Conservation (phyloP, 208 protist genomes). For the Wallacemonas sp. region DNA sequence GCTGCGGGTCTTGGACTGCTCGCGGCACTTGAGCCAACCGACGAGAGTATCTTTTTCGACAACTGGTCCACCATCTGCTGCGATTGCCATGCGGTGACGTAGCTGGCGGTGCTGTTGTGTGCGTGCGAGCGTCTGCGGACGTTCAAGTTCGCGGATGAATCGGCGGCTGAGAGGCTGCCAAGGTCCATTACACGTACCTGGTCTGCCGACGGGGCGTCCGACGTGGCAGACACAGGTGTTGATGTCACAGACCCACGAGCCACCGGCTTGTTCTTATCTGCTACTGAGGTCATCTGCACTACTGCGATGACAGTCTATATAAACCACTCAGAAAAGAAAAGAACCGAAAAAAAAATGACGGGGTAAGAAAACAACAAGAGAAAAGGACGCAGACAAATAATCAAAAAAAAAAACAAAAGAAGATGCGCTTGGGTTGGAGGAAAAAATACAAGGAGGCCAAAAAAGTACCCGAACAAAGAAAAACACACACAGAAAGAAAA, state of each 20-base stretch:
- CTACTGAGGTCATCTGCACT: not conserved
- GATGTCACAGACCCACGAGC: not conserved
- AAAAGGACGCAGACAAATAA: not conserved
- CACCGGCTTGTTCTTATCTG: not conserved
- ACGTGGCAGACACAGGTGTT: not conserved
- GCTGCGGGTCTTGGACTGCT: not conserved
- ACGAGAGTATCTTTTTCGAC: not conserved
- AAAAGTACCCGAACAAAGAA: constrained; percentile 7
- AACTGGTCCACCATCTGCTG: constrained; percentile 8
- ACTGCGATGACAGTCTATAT: too few relatives aligned
- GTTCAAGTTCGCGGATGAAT: constrained; percentile 10
- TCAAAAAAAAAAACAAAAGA: constrained; percentile 9
- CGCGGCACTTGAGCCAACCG: constrained; percentile 3
- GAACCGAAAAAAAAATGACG: not conserved
- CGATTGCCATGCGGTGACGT: constrained; percentile 9
- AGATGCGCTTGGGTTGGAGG: too few relatives aligned
- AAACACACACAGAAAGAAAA: not conserved
- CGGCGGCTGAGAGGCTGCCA: constrained; percentile 10
- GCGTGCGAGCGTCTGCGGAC: constrained; percentile 4
- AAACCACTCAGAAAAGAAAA: not conserved
- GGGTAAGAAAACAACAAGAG: not conserved
- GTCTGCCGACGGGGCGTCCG: not conserved
- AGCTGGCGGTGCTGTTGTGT: constrained; percentile 2
- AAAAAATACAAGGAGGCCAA: not conserved
- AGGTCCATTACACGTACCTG: constrained; percentile 4